Evolutionary conservation across 202 grass and related monocot genomes (phyloP), one percentile per base, ranked within the genome.

Genomic region (Panicum virgatum): DNA sequence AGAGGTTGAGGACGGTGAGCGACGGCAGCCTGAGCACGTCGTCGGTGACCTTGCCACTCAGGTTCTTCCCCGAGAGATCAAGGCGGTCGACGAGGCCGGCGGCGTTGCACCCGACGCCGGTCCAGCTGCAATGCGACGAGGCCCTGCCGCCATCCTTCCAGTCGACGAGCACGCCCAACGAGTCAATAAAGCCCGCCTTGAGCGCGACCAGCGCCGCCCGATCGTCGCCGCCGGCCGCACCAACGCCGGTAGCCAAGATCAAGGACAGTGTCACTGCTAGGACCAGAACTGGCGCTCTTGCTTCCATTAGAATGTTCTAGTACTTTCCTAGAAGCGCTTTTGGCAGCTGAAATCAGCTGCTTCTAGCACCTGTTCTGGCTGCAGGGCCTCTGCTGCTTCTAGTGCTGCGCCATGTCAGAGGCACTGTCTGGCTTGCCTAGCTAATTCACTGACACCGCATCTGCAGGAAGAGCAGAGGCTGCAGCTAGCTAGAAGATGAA

Each of bases 1-100:
- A 97, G 48, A 97, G 84, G 74, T 97, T 97, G 83, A 97, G 86
- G 30, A 85, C 58, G 6, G 66, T 59, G 45, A 97, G 88, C 43
- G 82, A 29, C 46, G 75, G 66, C 37, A 98, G 81, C 54, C 73
- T 82, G 67, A 80, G 78, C 57, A 98, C 42, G 48, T 93, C 86
- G 9, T 63, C 83, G 18, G 88, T 61, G 65, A 98, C 39, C n/a
- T 81, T 62, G 18, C 92, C 95, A 44, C 90, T 98, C 39, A 98
- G 87, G 51, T 98, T 98, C 83, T 76, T 91, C 7, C 81, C 74
- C 0, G 92, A 90, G 44, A 98, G 86, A 69, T 98, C 86, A 16
- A 98, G 82, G 3, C 62, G 62, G 37, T 78, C 87, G 47, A 98
- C 92, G 30, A 74, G 75, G 22, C 91, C 89, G 25, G 69, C 59